Conservation (phyloP, 371 early-diverging fungal species). For the Entomophthora muscae region DNA sequence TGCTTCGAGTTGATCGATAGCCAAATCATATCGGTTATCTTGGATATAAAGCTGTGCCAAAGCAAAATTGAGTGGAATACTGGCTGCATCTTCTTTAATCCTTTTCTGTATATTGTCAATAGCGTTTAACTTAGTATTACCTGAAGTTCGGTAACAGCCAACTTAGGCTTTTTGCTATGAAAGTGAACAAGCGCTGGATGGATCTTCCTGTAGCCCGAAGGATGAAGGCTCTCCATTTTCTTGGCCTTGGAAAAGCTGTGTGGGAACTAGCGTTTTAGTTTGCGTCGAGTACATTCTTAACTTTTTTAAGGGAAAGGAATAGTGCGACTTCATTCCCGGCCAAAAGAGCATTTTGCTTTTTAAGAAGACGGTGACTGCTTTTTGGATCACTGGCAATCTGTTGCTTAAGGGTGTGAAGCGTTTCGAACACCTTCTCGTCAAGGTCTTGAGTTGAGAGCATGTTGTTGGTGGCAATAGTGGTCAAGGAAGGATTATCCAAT, state of each 20-base stretch:
- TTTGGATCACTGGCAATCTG: background rate
- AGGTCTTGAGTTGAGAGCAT: background rate
- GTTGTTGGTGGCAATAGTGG: background rate
- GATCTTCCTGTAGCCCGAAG: background rate
- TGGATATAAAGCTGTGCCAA: constrained; percentile 2
- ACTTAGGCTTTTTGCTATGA: background rate
- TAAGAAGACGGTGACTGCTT: background rate
- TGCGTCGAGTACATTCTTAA: background rate
- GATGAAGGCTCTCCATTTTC: background rate
- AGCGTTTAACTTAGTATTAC: too few relatives aligned
- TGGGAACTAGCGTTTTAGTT: background rate
- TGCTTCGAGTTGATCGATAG: background rate
- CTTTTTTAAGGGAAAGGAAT: background rate
- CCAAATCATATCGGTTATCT: background rate
- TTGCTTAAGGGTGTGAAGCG: background rate
- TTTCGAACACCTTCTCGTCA: background rate
- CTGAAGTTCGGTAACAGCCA: constrained; percentile 1
- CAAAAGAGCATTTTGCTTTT: background rate
- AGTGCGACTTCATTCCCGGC: background rate
- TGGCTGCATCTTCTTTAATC: background rate
- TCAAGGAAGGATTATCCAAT: background rate
- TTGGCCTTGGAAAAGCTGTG: background rate
- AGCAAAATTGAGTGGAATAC: background rate
- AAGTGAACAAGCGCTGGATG: background rate
- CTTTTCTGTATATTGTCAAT: too few relatives aligned